Base-by-base conservation (phyloP, 2,329 filamentous ascomycete species). In the Sarocladium strictum region DNA sequence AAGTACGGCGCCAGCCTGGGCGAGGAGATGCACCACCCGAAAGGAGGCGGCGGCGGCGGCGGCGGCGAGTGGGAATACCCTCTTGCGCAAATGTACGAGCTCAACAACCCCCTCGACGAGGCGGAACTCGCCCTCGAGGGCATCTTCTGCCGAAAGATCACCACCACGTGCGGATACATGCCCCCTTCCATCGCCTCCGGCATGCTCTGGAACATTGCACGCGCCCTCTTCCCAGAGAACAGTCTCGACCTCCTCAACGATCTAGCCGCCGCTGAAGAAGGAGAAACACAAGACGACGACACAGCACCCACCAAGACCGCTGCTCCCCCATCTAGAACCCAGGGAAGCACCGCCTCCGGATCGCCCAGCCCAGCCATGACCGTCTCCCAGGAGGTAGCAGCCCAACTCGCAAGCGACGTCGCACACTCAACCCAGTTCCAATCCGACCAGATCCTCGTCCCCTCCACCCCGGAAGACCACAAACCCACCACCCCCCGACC, bases 21-120 rank as follows among this genome's bases (percentile, higher is more conserved):
- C 53, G 85, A 85, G 61, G 83, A 86, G 75, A 82, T 80, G 14
- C 73, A 73, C 11, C 27, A 6, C 4, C 17, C 24, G 5, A 21
- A 37, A n/a, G 6, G 23, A 64, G 69, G 0, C 69, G 75, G 0
- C 75, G 75, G 61, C 55, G 61, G 75, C 1, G 78, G 74, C 52
- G 58, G 11, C 57, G 50, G 0, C 54, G 54, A 32, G 40, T 70
- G 64, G 64, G 60, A 57, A 2, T 69, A 68, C 55, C 53, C 53
- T 26, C 56, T 69, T 17, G 47, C 56, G 2, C 70, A 85, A 60
- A 72, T 87, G 1, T 87, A 85, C 61, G 75, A 83, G 64, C 73
- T 87, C 24, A 84, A 85, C 60, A 77, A 86, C 62, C 78, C 83
- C 0, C 70, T 83, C 1, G 67, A 74, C 0, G 67, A 81, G 1